phyloP scores from a whole-genome alignment of 768 basidiomycete species.

The Ramaria sp. region DNA sequence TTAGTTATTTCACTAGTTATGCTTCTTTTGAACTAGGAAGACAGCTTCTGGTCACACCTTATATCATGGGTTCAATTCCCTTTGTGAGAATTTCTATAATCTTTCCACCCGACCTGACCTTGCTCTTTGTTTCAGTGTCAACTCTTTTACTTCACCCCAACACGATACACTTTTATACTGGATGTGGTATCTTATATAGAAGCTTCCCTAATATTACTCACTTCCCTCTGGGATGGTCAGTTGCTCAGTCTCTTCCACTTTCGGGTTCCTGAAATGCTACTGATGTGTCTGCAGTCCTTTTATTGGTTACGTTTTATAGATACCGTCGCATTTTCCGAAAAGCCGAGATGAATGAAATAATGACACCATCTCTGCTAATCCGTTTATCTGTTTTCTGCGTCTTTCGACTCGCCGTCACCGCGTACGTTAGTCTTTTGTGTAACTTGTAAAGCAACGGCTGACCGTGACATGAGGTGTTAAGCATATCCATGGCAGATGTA shows the following conservation, averaged over 20 bases:
- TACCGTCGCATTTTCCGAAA: neutral
- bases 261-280: too few species aligned
- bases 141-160: neutral
- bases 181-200: neutral
- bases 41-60: too few species aligned
- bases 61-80: too few species aligned
- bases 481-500: neutral
- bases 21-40: too few species aligned
- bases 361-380: neutral
- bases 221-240: neutral
- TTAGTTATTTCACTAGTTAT: too few species aligned
- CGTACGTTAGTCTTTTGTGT: neutral
- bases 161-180: neutral
- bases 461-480: neutral
- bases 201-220: neutral
- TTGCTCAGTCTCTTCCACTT: neutral
- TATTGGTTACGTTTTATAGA: neutral
- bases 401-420: neutral
- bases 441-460: neutral
- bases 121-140: neutral
- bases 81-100: too few species aligned
- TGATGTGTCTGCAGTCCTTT: neutral
- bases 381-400: neutral
- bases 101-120: neutral
- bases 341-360: neutral